Evolutionary conservation across 306 rosid genomes (phyloP), one percentile per base, ranked within the genome.

Genomic region (Coriaria nepalensis): DNA sequence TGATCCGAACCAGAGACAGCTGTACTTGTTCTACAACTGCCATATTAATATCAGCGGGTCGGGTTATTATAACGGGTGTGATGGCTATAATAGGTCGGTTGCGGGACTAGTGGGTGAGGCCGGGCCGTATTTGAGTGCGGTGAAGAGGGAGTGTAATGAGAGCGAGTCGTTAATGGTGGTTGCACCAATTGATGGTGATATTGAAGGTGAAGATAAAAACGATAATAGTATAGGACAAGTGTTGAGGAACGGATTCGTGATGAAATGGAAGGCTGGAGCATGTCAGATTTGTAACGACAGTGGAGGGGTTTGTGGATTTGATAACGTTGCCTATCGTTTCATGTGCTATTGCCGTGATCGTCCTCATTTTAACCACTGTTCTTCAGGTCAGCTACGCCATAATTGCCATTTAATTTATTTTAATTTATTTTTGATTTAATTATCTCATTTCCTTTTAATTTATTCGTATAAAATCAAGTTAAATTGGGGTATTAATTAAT

Each of bases 241-340:
- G 2, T 2, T 70, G 73, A 66, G 59, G 10, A 65, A 55, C 51
- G 94, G 94, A 45, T 73, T 80, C 10, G 6, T 14, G 58, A 20
- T 80, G 56, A 50, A 13, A 1, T 84, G 94, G 94, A 20, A 10
- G 0, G 86, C 75, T 0, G 6, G 62, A 5, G 20, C 53, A 32
- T 84, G 86, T 48, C 55, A 0, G 5, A 0, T 0, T 8, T 80
- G 90, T 56, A 9, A 4, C 7, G 0, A 0, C 0, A 77, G 56
- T 0, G 70, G 74, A 35, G 90, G 94, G 4, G 40, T 45, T 38
- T 86, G 93, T 33, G 93, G 93, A 0, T 85, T 78, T 39, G 35
- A 68, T 4, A 0, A 0, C 0, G 0, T 0, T 0, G 5, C 5
- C 0, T 12, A 0, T 9, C 43, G 0, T 29, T 80, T 78, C 53